Evolutionary conservation across 2,329 filamentous ascomycete genomes (phyloP).

Genomic region (Huntiella decipiens): DNA sequence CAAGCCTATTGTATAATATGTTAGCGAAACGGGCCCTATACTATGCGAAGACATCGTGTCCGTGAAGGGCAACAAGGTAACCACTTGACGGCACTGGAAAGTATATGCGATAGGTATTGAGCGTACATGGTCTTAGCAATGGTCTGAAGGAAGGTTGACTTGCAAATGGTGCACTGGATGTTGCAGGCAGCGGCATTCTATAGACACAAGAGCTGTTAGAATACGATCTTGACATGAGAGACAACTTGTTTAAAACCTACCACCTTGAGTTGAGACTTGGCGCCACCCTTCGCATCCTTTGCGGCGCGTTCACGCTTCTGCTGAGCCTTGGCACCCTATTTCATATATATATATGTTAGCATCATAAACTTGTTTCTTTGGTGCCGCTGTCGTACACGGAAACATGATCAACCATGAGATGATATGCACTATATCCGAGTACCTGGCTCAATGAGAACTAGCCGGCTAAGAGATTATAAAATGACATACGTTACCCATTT

Average conservation of each 20-base stretch:
- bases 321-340: slow-evolving; percentile 44
- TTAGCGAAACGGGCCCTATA: not conserved
- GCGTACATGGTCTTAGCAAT: slow-evolving; percentile 48
- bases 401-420: too few species aligned
- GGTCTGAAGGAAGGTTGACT: slow-evolving; percentile 61
- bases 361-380: not conserved
- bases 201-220: not conserved
- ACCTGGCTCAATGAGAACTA: too few species aligned
- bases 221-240: not conserved
- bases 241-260: slow-evolving; percentile 24
- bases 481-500: slow-evolving; percentile 14
- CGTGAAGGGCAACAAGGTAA: not conserved
- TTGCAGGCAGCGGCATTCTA: slow-evolving; percentile 57
- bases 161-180: slow-evolving; percentile 62
- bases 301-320: slow-evolving; percentile 56
- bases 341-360: not conserved
- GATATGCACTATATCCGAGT: too few species aligned
- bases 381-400: not conserved
- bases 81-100: too few species aligned
- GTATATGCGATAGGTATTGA: too few species aligned
- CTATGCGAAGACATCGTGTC: too few species aligned
- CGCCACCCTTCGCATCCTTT: slow-evolving; percentile 36
- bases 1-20: slow-evolving; percentile 28
- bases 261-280: slow-evolving; percentile 50
- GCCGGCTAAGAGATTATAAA: too few species aligned